These are phyloP conservation scores for Porogramme epimiltina DNA, from an alignment of 1,284 basidiomycete genomes.

Conservation along the genomic window DNA sequence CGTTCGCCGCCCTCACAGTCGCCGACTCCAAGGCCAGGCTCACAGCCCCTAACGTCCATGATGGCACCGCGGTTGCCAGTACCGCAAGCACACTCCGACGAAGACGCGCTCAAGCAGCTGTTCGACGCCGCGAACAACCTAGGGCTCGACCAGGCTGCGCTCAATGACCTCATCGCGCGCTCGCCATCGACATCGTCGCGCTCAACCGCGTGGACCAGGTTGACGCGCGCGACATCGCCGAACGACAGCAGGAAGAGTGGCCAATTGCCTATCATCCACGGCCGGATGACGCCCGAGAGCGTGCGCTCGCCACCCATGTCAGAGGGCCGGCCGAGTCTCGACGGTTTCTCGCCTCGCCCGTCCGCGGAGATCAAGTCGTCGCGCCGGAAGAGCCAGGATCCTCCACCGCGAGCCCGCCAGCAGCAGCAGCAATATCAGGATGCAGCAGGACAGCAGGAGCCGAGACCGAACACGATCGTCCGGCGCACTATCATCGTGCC, in stretches of 20 bases:
- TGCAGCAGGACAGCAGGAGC: slow-evolving; percentile 30
- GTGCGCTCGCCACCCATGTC: slow-evolving; percentile 28
- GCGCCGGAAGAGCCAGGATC: slow-evolving; percentile 37
- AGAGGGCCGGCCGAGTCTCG: slow-evolving; percentile 39
- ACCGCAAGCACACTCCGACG: slow-evolving; percentile 25
- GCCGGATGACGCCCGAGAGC: slow-evolving; percentile 25
- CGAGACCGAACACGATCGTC: slow-evolving; percentile 51
- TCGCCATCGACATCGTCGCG: slow-evolving; percentile 67
- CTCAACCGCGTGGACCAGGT: slow-evolving; percentile 45
- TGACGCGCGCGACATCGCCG: slow-evolving; percentile 47
- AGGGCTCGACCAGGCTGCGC: slow-evolving; percentile 68
- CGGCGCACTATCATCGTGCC: slow-evolving; percentile 79
- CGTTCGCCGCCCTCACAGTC: slow-evolving; percentile 24
- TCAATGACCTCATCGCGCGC: slow-evolving; percentile 70
- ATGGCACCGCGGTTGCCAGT: neutral
- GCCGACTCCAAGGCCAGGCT: slow-evolving; percentile 17
- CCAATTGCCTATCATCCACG: slow-evolving; percentile 21
- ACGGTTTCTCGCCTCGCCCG: slow-evolving; percentile 33
- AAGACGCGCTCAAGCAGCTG: slow-evolving; percentile 63
- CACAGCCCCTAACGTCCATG: neutral
- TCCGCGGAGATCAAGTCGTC: slow-evolving; percentile 36
- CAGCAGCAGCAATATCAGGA: slow-evolving; percentile 3
- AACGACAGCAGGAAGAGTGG: slow-evolving; percentile 31
- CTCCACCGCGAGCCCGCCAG: slow-evolving; percentile 37
- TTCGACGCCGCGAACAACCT: slow-evolving; percentile 75